phyloP scores from a whole-genome alignment of 2,329 filamentous ascomycete species.

The Alternaria sp. region DNA sequence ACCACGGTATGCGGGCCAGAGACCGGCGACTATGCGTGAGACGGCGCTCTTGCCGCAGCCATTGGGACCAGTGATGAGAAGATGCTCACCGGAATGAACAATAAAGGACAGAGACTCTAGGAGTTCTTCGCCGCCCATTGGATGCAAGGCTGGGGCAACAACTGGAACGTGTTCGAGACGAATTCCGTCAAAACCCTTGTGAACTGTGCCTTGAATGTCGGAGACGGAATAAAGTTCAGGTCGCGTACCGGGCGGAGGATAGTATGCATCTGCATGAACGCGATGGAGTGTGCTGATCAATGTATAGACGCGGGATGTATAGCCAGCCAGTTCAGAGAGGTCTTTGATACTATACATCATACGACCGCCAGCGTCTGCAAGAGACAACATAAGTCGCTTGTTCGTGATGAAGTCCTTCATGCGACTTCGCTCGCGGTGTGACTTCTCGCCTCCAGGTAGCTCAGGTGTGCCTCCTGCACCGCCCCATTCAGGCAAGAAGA shows the following conservation, averaged over 20 bases:
- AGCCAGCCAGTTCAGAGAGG: slow-evolving; percentile 91
- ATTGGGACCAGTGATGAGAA: slow-evolving; percentile 93
- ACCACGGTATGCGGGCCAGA: slow-evolving; percentile 96
- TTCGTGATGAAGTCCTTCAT: slow-evolving; percentile 99
- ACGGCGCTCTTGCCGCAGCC: slow-evolving; percentile 94
- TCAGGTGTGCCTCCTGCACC: slow-evolving; percentile 79
- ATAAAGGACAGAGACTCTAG: slow-evolving; percentile 89
- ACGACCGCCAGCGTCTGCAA: slow-evolving; percentile 92
- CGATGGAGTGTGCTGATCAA: slow-evolving; percentile 94
- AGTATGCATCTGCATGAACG: slow-evolving; percentile 90
- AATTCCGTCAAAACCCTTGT: slow-evolving; percentile 94
- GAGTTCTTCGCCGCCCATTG: slow-evolving; percentile 89
- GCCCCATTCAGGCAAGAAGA: slow-evolving; percentile 94
- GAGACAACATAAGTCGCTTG: slow-evolving; percentile 95
- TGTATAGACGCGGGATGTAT: slow-evolving; percentile 95
- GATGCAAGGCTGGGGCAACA: slow-evolving; percentile 87
- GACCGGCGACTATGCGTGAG: slow-evolving; percentile 82
- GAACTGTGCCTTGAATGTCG: slow-evolving; percentile 91
- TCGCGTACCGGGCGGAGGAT: slow-evolving; percentile 69
- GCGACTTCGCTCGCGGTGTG: slow-evolving; percentile 76
- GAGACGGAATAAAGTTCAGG: slow-evolving; percentile 87
- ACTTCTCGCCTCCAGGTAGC: slow-evolving; percentile 59
- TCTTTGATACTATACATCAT: slow-evolving; percentile 99
- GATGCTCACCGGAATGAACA: slow-evolving; percentile 87
- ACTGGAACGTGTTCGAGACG: slow-evolving; percentile 92